Evolutionary conservation across 805 yeast species (phyloP).

Genomic region (Candida xiaguanensis): DNA sequence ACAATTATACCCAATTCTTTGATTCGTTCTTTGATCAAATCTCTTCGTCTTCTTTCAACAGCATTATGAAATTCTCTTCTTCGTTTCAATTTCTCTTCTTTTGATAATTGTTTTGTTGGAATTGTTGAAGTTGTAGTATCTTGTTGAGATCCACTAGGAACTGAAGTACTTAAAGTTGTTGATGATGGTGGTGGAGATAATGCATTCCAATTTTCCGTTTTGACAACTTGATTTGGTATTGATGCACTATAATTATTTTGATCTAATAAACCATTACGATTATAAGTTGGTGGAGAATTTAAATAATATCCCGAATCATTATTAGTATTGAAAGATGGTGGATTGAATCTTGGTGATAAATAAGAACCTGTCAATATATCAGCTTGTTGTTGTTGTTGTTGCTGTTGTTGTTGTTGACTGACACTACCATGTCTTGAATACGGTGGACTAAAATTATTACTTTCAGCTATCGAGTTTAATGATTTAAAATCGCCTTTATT

Average conservation of each 20-base stretch:
- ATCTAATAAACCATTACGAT: constrained; percentile 5
- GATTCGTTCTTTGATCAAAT: constrained; percentile 83
- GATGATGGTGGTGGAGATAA: constrained; percentile 24
- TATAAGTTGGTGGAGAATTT: constrained; percentile 37
- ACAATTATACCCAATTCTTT: constrained; percentile 77
- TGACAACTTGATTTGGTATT: constrained; percentile 6
- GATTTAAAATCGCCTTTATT: constrained; percentile 20
- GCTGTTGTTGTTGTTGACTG: constrained; percentile 19
- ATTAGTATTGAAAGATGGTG: constrained; percentile 25
- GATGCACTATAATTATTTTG: constrained; percentile 8
- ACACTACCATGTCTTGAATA: constrained; percentile 29
- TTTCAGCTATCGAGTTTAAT: constrained; percentile 32
- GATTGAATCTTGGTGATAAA: constrained; percentile 31
- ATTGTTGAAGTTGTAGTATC: constrained; percentile 12
- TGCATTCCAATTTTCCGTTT: constrained; percentile 11
- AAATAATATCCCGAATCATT: constrained; percentile 22
- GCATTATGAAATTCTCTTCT: constrained; percentile 91
- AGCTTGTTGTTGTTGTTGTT: constrained; percentile 1
- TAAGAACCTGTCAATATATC: constrained; percentile 27
- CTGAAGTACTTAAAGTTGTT: constrained; percentile 26
- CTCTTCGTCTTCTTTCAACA: constrained; percentile 89
- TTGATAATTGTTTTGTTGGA: constrained; percentile 39
- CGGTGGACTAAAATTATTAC: constrained; percentile 27
- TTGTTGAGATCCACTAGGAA: constrained; percentile 18
- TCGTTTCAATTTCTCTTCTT: constrained; percentile 70